A percentile compares a stretch with the other conserved stretches of the same genome.
Evolutionary conservation across 306 rosid genomes (phyloP).

Genomic region (Spatholobus suberectus): DNA sequence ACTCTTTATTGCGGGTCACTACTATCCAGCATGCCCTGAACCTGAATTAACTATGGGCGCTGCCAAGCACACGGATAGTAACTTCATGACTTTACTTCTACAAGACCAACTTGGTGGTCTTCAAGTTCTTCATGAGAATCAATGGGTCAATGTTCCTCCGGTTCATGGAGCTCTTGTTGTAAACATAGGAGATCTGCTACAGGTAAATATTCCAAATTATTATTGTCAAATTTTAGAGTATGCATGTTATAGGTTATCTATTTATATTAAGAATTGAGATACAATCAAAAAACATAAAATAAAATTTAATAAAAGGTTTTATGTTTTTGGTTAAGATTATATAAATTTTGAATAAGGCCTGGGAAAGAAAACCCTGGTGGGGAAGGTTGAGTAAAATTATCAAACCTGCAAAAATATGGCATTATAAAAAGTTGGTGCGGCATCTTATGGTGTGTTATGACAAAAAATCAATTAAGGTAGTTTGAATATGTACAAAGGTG

Average conservation of each 20-base stretch:
- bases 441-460: no score
- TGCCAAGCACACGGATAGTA: conserved; percentile 36
- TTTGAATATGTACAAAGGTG: neutral
- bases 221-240: neutral
- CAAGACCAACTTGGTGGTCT: conserved; percentile 65
- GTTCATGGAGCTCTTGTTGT: conserved; percentile 44
- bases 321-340: neutral
- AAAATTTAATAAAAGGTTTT: neutral
- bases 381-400: neutral
- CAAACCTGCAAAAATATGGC: neutral
- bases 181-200: conserved; percentile 45
- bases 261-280: neutral
- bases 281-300: neutral
- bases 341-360: neutral
- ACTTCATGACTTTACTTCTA: conserved; percentile 51
- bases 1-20: conserved; percentile 10
- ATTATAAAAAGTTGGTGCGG: neutral
- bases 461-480: neutral
- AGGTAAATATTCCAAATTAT: neutral
- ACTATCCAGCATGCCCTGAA: conserved; percentile 47
- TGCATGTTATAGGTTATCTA: neutral
- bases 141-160: conserved; percentile 43
- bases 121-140: conserved; percentile 45
- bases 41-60: conserved; percentile 46
- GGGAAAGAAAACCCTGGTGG: neutral